Percentiles rank a stretch among this genome's conserved stretches.
These are phyloP conservation scores for Emergomyces orientalis DNA, from an alignment of 2,329 filamentous ascomycete genomes.

Conservation along the genomic window DNA sequence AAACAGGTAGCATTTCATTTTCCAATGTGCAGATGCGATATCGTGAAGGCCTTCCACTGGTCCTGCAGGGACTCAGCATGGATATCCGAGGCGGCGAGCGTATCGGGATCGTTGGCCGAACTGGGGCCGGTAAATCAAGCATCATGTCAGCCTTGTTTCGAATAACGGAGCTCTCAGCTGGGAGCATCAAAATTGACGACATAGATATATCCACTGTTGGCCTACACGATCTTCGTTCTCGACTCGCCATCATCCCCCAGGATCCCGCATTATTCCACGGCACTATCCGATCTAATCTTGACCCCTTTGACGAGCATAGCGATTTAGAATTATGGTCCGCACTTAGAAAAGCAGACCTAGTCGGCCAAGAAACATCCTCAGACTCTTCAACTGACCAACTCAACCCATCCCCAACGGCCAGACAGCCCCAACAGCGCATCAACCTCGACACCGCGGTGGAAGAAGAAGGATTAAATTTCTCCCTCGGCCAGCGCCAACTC, in stretches of 20 bases:
- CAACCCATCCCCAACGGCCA: slow-evolving; percentile 9
- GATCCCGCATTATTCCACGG: slow-evolving; percentile 39
- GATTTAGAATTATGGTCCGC: slow-evolving; percentile 42
- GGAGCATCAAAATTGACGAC: slow-evolving; percentile 37
- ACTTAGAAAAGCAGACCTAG: slow-evolving; percentile 37
- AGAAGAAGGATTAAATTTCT: slow-evolving; percentile 94
- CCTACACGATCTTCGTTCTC: slow-evolving; percentile 35
- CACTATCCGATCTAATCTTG: slow-evolving; percentile 37
- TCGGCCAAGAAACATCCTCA: slow-evolving; percentile 21
- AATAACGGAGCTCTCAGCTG: slow-evolving; percentile 33
- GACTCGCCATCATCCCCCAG: slow-evolving; percentile 39
- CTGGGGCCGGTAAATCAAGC: slow-evolving; percentile 39
- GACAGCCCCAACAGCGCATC: slow-evolving; percentile 44
- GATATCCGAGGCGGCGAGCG: slow-evolving; percentile 37
- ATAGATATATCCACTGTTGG: slow-evolving; percentile 35
- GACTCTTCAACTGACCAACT: slow-evolving; percentile 5
- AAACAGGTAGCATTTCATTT: slow-evolving; percentile 72
- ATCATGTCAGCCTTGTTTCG: slow-evolving; percentile 41
- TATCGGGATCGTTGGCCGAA: slow-evolving; percentile 41
- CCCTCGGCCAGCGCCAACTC: slow-evolving; percentile 84
- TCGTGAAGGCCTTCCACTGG: slow-evolving; percentile 60
- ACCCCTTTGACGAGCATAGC: slow-evolving; percentile 38
- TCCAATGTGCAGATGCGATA: slow-evolving; percentile 71
- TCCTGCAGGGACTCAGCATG: slow-evolving; percentile 56
- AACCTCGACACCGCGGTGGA: slow-evolving; percentile 79